Conservation (phyloP, 2,329 filamentous ascomycete genomes). For the Claviceps quebecensis region DNA sequence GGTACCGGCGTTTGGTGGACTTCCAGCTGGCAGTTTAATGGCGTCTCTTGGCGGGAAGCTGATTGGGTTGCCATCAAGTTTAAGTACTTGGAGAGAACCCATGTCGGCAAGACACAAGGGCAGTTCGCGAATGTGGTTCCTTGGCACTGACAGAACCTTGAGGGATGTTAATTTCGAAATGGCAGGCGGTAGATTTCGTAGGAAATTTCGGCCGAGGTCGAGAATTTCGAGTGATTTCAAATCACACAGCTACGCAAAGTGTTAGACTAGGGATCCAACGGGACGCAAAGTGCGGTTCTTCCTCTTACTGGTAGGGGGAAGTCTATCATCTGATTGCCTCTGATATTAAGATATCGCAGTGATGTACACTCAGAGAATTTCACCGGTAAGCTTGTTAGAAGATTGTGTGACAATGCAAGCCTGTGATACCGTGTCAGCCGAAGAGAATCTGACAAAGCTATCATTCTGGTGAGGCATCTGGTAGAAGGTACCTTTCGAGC, state of each 20-base stretch:
- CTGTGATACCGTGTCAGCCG: conserved; percentile 25
- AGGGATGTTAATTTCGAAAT: conserved; percentile 70
- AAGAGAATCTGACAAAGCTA: background rate
- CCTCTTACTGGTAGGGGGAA: conserved; percentile 40
- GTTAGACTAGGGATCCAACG: conserved; percentile 12
- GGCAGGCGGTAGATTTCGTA: conserved; percentile 62
- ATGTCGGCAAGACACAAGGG: conserved; percentile 79
- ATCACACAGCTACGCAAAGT: conserved; percentile 55
- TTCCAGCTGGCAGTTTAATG: conserved; percentile 43
- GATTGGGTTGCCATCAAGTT: conserved; percentile 79
- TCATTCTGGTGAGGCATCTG: background rate
- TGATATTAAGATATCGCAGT: conserved; percentile 65
- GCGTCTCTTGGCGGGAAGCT: conserved; percentile 63
- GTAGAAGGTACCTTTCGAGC: conserved; percentile 46
- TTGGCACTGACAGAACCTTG: conserved; percentile 77
- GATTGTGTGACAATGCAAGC: conserved; percentile 70
- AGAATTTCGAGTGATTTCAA: conserved; percentile 81
- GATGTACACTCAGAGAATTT: conserved; percentile 65
- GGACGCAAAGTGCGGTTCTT: background rate
- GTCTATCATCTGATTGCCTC: conserved; percentile 58
- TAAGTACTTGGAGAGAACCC: conserved; percentile 76
- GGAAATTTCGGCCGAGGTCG: conserved; percentile 79
- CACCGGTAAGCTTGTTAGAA: conserved; percentile 51
- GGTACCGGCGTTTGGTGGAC: conserved; percentile 39
- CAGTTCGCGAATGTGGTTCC: conserved; percentile 74